These are phyloP conservation scores for Fraxinus sp. DNA, from an alignment of 305 asterid species.

Conservation along the genomic window DNA sequence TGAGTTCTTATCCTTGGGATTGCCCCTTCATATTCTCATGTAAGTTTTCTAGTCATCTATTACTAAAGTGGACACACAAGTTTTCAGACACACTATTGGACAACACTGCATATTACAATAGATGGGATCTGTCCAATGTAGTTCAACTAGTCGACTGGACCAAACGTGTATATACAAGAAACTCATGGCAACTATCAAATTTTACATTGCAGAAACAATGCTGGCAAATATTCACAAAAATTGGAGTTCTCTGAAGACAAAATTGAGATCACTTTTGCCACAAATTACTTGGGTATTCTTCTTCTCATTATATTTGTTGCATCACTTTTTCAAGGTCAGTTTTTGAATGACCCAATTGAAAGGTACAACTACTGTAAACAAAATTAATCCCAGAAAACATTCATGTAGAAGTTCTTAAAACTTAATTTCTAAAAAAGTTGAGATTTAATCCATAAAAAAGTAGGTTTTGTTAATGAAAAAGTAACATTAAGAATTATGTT, in stretches of 20 bases:
- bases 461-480: neutral
- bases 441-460: neutral
- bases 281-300: conserved; percentile 75
- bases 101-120: neutral
- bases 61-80: neutral
- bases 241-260: conserved; percentile 92
- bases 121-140: neutral
- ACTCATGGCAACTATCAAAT: neutral
- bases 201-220: conserved; percentile 75
- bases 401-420: neutral
- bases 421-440: neutral
- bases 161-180: neutral
- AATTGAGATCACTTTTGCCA: conserved; percentile 95
- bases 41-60: conserved; percentile 28
- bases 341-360: neutral
- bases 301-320: neutral
- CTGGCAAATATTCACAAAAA: conserved; percentile 87
- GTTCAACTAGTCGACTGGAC: neutral
- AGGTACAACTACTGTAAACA: neutral
- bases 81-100: neutral
- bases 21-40: conserved; percentile 91
- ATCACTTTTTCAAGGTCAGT: neutral
- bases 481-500: neutral
- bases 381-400: neutral
- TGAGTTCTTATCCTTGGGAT: conserved; percentile 68